A percentile compares a stretch with the other conserved stretches of the same genome.
phyloP scores from a whole-genome alignment of 2,329 filamentous ascomycete genomes.

The Aspergillus pseudoglaucus region DNA sequence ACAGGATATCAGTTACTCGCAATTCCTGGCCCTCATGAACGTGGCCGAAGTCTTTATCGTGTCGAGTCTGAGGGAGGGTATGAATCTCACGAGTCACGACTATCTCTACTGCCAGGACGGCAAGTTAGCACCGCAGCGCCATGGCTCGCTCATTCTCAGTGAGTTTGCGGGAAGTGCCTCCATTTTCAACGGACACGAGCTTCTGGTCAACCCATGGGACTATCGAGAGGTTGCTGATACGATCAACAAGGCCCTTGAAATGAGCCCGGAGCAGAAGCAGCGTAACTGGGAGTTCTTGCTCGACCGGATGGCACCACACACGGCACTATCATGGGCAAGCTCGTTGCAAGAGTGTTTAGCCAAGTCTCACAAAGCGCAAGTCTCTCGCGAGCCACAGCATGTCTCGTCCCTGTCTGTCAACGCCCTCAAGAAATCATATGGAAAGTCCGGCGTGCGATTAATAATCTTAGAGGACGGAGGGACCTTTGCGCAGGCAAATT shows the following conservation, averaged over 20 bases:
- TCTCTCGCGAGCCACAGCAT: slow-evolving; percentile 68
- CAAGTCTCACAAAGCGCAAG: slow-evolving; percentile 70
- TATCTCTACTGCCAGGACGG: slow-evolving; percentile 90
- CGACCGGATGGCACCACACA: slow-evolving; percentile 66
- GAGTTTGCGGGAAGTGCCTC: slow-evolving; percentile 91
- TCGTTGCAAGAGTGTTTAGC: slow-evolving; percentile 64
- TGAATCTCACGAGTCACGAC: slow-evolving; percentile 93
- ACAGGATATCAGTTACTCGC: slow-evolving; percentile 85
- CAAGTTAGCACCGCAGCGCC: slow-evolving; percentile 61
- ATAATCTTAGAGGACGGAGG: slow-evolving; percentile 91
- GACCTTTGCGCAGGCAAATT: slow-evolving; percentile 71
- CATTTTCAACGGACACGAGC: slow-evolving; percentile 69
- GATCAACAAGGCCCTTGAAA: slow-evolving; percentile 74
- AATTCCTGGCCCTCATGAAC: slow-evolving; percentile 84
- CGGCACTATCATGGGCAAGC: slow-evolving; percentile 73
- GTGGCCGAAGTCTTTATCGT: slow-evolving; percentile 88
- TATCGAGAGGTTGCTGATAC: slow-evolving; percentile 79
- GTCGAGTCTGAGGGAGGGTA: slow-evolving; percentile 87
- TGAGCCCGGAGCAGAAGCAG: slow-evolving; percentile 67
- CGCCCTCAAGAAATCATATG: slow-evolving; percentile 59
- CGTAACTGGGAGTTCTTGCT: slow-evolving; percentile 67
- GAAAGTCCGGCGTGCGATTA: slow-evolving; percentile 57
- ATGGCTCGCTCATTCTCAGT: slow-evolving; percentile 81
- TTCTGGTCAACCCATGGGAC: slow-evolving; percentile 91
- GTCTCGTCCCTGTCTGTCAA: slow-evolving; percentile 71